Conservation (phyloP, 2,329 filamentous ascomycete genomes). For the Fusarium marasasianum region DNA sequence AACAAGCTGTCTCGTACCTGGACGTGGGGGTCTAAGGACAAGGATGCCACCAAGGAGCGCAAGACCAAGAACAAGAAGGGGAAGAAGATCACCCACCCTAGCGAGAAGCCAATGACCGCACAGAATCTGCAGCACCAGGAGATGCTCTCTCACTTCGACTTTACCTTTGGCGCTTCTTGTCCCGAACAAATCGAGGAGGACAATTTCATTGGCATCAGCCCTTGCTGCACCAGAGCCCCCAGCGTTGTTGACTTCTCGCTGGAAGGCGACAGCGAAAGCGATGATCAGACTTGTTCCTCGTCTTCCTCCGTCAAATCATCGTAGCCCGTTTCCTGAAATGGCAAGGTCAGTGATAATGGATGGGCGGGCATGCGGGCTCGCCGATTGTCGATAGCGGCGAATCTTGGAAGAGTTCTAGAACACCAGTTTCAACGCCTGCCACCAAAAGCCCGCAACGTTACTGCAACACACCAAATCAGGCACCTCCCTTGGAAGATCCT, state of each 20-base stretch:
- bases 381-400: constrained; percentile 25
- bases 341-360: constrained; percentile 30
- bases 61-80: constrained; percentile 44
- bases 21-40: constrained; percentile 45
- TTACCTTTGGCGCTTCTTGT: constrained; percentile 55
- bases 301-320: constrained; percentile 34
- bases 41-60: constrained; percentile 43
- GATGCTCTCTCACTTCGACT: constrained; percentile 56
- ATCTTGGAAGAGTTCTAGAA: constrained; percentile 33
- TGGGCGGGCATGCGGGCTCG: constrained; percentile 31
- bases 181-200: constrained; percentile 46
- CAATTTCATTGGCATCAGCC: constrained; percentile 54
- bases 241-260: constrained; percentile 47
- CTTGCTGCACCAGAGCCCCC: constrained; percentile 53
- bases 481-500: constrained; percentile 6
- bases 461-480: constrained; percentile 9
- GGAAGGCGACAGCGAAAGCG: constrained; percentile 37
- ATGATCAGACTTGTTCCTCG: constrained; percentile 32
- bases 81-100: constrained; percentile 49
- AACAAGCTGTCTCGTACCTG: constrained; percentile 46
- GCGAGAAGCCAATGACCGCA: constrained; percentile 56
- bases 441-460: constrained; percentile 7
- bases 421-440: constrained; percentile 6
- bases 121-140: constrained; percentile 59
- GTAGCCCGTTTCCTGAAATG: constrained; percentile 34